phyloP scores from a whole-genome alignment of 2,329 filamentous ascomycete genomes.

The Colletotrichum sp. region DNA sequence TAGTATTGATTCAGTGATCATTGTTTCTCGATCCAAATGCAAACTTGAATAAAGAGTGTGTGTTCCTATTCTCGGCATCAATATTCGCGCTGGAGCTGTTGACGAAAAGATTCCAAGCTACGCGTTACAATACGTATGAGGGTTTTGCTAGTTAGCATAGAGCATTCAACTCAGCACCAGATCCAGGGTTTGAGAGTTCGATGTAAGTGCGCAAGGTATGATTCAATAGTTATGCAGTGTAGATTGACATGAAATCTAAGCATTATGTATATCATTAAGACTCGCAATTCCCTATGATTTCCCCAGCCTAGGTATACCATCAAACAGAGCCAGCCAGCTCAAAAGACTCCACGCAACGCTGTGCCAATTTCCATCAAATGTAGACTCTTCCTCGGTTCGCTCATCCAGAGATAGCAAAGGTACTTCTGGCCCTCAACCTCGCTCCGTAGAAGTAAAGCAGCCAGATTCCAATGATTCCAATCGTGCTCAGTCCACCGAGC shows the following conservation, averaged over 20 bases:
- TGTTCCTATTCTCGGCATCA: not conserved
- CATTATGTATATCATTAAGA: not conserved
- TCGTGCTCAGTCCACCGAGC: constrained; percentile 58
- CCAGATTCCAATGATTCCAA: constrained; percentile 65
- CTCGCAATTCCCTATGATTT: not conserved
- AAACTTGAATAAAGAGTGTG: not conserved
- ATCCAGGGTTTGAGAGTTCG: not conserved
- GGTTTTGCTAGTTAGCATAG: not conserved
- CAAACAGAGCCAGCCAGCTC: not conserved
- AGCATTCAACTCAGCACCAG: not conserved
- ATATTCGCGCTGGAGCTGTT: not conserved
- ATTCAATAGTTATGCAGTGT: not conserved
- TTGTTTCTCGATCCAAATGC: not conserved
- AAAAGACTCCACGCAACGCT: not conserved
- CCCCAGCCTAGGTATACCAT: not conserved
- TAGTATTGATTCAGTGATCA: not conserved
- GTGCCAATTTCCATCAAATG: not conserved
- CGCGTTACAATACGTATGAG: not conserved
- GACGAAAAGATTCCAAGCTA: not conserved
- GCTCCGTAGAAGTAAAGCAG: constrained; percentile 63
- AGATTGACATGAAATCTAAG: not conserved
- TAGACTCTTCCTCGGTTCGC: not conserved
- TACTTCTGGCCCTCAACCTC: constrained; percentile 58
- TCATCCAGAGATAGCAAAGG: constrained; percentile 52
- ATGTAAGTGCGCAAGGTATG: not conserved